Conservation (phyloP, 257 asterid genomes). For the Petunia axillaris region DNA sequence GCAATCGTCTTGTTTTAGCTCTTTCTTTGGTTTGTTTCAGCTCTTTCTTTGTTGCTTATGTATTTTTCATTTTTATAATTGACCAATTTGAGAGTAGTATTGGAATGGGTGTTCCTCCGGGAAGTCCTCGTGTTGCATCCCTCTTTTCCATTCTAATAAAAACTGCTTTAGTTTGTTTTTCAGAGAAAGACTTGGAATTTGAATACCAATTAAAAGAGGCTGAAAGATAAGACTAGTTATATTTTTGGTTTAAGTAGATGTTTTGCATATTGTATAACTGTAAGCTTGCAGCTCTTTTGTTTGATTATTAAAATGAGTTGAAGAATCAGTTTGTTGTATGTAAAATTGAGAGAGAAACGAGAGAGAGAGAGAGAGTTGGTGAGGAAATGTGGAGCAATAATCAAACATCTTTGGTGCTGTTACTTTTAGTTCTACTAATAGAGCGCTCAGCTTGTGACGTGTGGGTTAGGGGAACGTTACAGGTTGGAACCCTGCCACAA, state of each 20-base stretch:
- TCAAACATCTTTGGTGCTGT: neutral
- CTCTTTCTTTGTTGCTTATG: neutral
- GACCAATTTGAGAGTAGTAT: neutral
- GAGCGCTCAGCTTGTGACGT: no score
- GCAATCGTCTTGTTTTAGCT: slow-evolving; percentile 83
- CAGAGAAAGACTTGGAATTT: neutral
- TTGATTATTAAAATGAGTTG: no score
- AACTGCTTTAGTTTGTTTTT: slow-evolving; percentile 11
- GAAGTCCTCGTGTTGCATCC: no score
- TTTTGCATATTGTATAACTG: neutral
- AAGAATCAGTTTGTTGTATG: no score
- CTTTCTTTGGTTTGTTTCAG: slow-evolving; percentile 70
- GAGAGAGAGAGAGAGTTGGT: no score
- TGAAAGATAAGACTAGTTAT: neutral
- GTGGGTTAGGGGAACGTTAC: no score
- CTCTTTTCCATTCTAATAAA: no score
- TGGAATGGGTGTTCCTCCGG: no score
- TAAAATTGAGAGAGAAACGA: no score
- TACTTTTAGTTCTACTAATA: neutral
- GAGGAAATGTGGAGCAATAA: no score
- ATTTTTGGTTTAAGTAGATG: neutral
- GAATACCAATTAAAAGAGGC: neutral
- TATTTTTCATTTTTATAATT: slow-evolving; percentile 14
- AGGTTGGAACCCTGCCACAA: no score
- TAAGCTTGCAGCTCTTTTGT: no score